Percentiles rank a stretch among this genome's conserved stretches.
phyloP scores from a whole-genome alignment of 139 green algal species.

The Limnomonas spitsbergensis region DNA sequence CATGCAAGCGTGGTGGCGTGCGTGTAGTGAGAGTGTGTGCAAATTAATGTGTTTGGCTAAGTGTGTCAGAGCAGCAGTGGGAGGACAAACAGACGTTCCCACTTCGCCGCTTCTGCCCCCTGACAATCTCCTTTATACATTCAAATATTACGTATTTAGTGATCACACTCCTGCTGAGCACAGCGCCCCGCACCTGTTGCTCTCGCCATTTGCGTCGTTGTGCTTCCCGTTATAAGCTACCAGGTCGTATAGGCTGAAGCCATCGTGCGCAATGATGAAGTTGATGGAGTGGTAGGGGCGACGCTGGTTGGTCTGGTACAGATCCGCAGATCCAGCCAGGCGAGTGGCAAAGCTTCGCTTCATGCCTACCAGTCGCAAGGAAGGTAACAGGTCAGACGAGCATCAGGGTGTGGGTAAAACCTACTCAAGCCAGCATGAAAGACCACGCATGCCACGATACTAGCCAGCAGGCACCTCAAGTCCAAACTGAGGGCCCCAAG shows the following conservation, averaged over 20 bases:
- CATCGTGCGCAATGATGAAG: slow-evolving; percentile 94
- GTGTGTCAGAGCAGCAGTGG: too few relatives aligned
- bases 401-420: not conserved
- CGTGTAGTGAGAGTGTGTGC: too few relatives aligned
- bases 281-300: slow-evolving; percentile 86
- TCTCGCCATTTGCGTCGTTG: slow-evolving; percentile 63
- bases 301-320: slow-evolving; percentile 70
- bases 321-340: slow-evolving; percentile 83
- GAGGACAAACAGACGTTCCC: too few relatives aligned
- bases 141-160: too few relatives aligned
- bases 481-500: too few relatives aligned
- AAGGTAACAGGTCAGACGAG: not conserved
- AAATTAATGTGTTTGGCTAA: too few relatives aligned
- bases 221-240: slow-evolving; percentile 79
- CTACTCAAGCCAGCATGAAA: not conserved
- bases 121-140: too few relatives aligned
- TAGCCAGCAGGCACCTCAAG: too few relatives aligned
- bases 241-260: slow-evolving; percentile 91
- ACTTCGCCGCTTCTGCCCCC: too few relatives aligned
- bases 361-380: slow-evolving; percentile 44
- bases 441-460: too few relatives aligned
- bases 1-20: too few relatives aligned
- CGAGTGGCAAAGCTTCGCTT: slow-evolving; percentile 89
- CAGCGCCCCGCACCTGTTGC: slow-evolving; percentile 40
- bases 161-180: too few relatives aligned